These are phyloP conservation scores for Gleditsia sinensis DNA, from an alignment of 306 rosid genomes.

Conservation along the genomic window DNA sequence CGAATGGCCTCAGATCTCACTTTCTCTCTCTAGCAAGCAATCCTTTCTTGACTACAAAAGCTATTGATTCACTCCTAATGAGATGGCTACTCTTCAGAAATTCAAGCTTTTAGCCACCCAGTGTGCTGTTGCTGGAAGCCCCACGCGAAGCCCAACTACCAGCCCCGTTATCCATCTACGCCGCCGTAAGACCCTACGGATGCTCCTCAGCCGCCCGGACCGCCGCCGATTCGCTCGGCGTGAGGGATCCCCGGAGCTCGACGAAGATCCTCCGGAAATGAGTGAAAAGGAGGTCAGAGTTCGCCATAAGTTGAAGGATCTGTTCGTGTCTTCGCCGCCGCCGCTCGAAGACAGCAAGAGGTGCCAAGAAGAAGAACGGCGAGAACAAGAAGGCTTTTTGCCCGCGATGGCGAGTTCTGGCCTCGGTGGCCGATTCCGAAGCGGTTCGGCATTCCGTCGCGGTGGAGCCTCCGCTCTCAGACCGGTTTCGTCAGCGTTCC, in stretches of 20 bases:
- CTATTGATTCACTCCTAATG: not conserved
- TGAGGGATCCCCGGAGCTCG: slow-evolving; percentile 17
- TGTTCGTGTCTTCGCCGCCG: slow-evolving; percentile 74
- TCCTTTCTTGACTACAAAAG: not conserved
- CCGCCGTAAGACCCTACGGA: slow-evolving; percentile 73
- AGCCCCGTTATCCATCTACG: slow-evolving; percentile 77
- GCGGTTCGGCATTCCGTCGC: slow-evolving; percentile 34
- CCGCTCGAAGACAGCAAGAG: slow-evolving; percentile 54
- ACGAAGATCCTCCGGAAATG: slow-evolving; percentile 30
- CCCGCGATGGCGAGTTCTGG: slow-evolving; percentile 30
- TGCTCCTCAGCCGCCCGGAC: slow-evolving; percentile 57
- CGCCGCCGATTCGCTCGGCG: slow-evolving; percentile 51
- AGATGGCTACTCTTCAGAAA: slow-evolving; percentile 68
- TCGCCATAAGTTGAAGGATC: slow-evolving; percentile 71
- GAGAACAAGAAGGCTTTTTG: slow-evolving; percentile 32
- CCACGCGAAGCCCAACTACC: slow-evolving; percentile 63
- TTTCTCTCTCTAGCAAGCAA: slow-evolving; percentile 24
- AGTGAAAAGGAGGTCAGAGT: slow-evolving; percentile 51
- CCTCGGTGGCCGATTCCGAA: slow-evolving; percentile 17
- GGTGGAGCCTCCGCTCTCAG: slow-evolving; percentile 43
- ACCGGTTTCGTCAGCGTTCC: slow-evolving; percentile 55
- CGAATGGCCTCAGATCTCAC: slow-evolving; percentile 7
- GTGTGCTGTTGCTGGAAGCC: slow-evolving; percentile 67
- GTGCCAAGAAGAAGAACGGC: slow-evolving; percentile 15
- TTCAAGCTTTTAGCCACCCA: slow-evolving; percentile 75